Evolutionary conservation across 176 grass and related monocot species (phyloP).

Genomic region (Avena eriantha): DNA sequence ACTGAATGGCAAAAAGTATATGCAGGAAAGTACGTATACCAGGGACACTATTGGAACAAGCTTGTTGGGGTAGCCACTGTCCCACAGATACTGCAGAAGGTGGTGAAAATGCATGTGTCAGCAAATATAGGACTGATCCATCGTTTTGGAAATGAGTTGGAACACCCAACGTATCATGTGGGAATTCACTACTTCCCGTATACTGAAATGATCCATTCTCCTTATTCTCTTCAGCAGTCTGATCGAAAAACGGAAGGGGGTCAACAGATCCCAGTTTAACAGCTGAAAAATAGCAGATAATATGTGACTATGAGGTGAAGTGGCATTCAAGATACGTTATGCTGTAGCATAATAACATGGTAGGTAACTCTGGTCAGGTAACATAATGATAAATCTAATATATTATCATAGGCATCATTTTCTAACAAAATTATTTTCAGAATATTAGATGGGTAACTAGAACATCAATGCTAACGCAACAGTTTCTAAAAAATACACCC

Average conservation of each 20-base stretch:
- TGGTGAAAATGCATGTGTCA: slow-evolving; percentile 73
- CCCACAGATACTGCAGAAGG: slow-evolving; percentile 70
- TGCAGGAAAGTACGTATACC: slow-evolving; percentile 43
- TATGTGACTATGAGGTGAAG: slow-evolving; percentile 13
- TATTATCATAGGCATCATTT: neutral
- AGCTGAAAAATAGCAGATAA: slow-evolving; percentile 59
- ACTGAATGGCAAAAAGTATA: neutral
- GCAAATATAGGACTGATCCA: slow-evolving; percentile 74
- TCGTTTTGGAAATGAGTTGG: slow-evolving; percentile 96
- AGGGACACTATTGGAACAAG: slow-evolving; percentile 29
- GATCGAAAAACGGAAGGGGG: slow-evolving; percentile 71
- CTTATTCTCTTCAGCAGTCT: slow-evolving; percentile 52
- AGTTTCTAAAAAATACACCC: neutral
- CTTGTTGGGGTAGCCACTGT: slow-evolving; percentile 62
- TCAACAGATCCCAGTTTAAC: slow-evolving; percentile 46
- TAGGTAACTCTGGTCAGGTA: slow-evolving; percentile 23
- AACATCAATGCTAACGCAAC: neutral
- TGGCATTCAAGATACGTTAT: slow-evolving; percentile 16
- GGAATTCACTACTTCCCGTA: slow-evolving; percentile 38
- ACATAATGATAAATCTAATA: slow-evolving; percentile 41
- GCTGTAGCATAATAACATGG: slow-evolving; percentile 9
- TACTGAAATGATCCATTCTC: slow-evolving; percentile 48
- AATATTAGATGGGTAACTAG: slow-evolving; percentile 7
- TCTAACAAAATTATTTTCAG: neutral
- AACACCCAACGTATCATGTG: slow-evolving; percentile 63